Percentiles rank a stretch among this genome's conserved stretches.
Evolutionary conservation across 2,329 filamentous ascomycete species (phyloP).

Genomic region (Neonectria faginata): DNA sequence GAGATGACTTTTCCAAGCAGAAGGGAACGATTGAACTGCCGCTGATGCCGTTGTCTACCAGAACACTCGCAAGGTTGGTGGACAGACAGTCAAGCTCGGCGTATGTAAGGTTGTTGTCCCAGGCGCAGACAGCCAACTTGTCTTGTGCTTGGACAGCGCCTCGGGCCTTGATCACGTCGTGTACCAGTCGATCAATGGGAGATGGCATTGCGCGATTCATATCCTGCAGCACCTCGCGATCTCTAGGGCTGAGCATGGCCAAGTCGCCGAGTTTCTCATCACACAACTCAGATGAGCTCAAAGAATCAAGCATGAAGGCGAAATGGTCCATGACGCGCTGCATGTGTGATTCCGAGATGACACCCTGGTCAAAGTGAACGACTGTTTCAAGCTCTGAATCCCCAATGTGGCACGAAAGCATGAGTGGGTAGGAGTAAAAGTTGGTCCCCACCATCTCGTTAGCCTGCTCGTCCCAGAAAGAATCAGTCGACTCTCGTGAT

Average conservation of each 20-base stretch:
- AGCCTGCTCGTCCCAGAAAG: slow-evolving; percentile 35
- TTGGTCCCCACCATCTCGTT: slow-evolving; percentile 43
- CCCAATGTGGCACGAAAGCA: slow-evolving; percentile 38
- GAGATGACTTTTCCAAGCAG: slow-evolving; percentile 44
- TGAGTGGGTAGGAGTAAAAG: slow-evolving; percentile 43
- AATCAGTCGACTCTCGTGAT: slow-evolving; percentile 1
- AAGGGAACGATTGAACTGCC: slow-evolving; percentile 31
- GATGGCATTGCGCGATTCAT: neutral
- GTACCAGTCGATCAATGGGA: slow-evolving; percentile 11
- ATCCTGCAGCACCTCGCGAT: slow-evolving; percentile 15
- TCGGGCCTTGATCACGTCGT: slow-evolving; percentile 15
- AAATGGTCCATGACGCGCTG: slow-evolving; percentile 38
- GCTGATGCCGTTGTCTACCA: neutral
- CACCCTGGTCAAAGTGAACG: slow-evolving; percentile 34
- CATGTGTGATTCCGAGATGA: slow-evolving; percentile 29
- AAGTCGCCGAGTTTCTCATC: slow-evolving; percentile 5
- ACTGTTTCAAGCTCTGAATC: slow-evolving; percentile 35
- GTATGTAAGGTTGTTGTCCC: slow-evolving; percentile 58
- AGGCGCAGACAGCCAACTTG: slow-evolving; percentile 49
- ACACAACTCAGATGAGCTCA: slow-evolving; percentile 9
- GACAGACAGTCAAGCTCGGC: slow-evolving; percentile 44
- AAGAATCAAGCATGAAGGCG: slow-evolving; percentile 19
- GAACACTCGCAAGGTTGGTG: slow-evolving; percentile 1
- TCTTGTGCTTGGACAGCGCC: slow-evolving; percentile 4
- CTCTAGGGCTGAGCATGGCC: slow-evolving; percentile 12